phyloP scores from a whole-genome alignment of 176 grass and related monocot species.

The Lolium perenne region DNA sequence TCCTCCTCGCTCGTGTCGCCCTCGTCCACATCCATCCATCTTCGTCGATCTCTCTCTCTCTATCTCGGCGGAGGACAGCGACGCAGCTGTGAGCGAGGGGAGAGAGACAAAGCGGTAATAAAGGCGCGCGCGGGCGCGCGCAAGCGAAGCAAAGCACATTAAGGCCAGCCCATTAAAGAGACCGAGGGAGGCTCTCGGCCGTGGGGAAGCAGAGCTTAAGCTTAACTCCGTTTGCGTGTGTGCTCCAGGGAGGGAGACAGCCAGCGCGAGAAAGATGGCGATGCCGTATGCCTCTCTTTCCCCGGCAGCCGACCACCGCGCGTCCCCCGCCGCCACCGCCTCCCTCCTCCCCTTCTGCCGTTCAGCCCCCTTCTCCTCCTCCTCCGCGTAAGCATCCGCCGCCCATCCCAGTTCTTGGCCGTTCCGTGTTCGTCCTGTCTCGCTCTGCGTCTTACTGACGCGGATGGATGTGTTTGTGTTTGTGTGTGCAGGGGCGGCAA shows the following conservation, averaged over 20 bases:
- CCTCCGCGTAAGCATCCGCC: constrained; percentile 31
- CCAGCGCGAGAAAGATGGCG: constrained; percentile 32
- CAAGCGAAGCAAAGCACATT: constrained; percentile 52
- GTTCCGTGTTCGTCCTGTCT: no score
- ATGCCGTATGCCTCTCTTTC: constrained; percentile 68
- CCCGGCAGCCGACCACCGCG: constrained; percentile 47
- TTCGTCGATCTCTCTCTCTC: no score
- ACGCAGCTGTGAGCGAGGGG: not conserved
- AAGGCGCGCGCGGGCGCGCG: constrained; percentile 43
- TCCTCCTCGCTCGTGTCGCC: constrained; percentile 41
- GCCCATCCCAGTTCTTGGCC: no score
- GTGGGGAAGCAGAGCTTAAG: constrained; percentile 3
- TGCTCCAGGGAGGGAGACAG: constrained; percentile 32
- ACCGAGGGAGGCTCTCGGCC: not conserved
- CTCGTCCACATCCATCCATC: not conserved
- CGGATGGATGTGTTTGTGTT: not conserved
- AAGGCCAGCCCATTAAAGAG: constrained; percentile 38
- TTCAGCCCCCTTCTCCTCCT: constrained; percentile 31
- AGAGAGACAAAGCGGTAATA: constrained; percentile 50
- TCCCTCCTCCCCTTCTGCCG: constrained; percentile 52
- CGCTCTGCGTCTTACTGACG: not conserved
- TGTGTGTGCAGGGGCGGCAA: constrained; percentile 30
- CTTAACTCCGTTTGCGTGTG: not conserved
- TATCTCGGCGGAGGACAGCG: constrained; percentile 6
- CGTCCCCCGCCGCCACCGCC: constrained; percentile 40